These are phyloP conservation scores for Oidiodendron maius DNA, from an alignment of 495 filamentous ascomycete species.

Conservation along the genomic window DNA sequence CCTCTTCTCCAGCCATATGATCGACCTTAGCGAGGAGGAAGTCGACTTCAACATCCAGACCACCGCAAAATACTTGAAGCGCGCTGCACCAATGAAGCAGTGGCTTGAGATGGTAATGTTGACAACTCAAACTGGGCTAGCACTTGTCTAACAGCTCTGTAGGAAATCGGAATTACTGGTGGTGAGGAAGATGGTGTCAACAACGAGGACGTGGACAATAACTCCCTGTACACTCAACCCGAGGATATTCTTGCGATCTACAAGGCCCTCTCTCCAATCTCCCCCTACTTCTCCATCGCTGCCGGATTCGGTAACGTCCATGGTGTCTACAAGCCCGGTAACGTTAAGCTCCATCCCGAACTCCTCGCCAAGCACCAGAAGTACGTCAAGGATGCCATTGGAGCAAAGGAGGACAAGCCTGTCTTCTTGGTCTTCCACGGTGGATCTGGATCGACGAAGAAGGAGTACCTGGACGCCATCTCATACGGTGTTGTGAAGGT, in stretches of 20 bases:
- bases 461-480: conserved; percentile 85
- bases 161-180: conserved; percentile 90
- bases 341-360: conserved; percentile 92
- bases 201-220: conserved; percentile 87
- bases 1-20: conserved; percentile 96
- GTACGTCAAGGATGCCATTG: conserved; percentile 60
- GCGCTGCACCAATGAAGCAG: conserved; percentile 90
- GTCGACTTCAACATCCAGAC: conserved; percentile 87
- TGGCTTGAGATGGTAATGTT: conserved; percentile 91
- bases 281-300: conserved; percentile 93
- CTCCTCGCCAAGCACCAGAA: conserved; percentile 91
- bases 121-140: not conserved
- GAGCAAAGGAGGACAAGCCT: conserved; percentile 70
- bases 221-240: conserved; percentile 93
- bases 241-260: conserved; percentile 91
- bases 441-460: conserved; percentile 82
- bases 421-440: conserved; percentile 99
- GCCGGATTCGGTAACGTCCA: conserved; percentile 99
- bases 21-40: conserved; percentile 86
- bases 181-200: conserved; percentile 95
- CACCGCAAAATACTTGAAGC: conserved; percentile 84
- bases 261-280: conserved; percentile 71
- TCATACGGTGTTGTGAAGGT: conserved; percentile 96
- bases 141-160: conserved; percentile 1
- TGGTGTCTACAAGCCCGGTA: conserved; percentile 98